Evolutionary conservation across 495 filamentous ascomycete genomes (phyloP), one percentile per base, ranked within the genome.

Genomic region (Xylaria curta): DNA sequence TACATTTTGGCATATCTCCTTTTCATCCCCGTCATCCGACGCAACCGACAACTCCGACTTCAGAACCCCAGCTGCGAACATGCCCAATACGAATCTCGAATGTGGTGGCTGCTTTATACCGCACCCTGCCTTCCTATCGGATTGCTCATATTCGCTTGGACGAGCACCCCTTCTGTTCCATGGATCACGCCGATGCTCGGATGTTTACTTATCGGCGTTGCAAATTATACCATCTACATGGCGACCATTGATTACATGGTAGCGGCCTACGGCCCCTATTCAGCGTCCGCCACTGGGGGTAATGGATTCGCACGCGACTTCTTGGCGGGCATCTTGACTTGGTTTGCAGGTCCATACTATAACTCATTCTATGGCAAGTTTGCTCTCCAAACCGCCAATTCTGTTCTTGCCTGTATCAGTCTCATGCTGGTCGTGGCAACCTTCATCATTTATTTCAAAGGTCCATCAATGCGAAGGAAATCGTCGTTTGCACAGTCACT

Each of bases 231-330:
- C 24, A 91, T 92, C 69, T 92, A 92, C 78, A 93, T 93, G 91
- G 89, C 91, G 0, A 93, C 92, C 0, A 92, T 95, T 69, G 92
- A 95, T 75, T 95, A 95, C 81, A 95, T 94, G 92, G 89, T 94
- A 12, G 89, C 87, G 42, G 87, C 91, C 0, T 94, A 95, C 76
- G 92, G 92, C 0, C 90, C 90, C 0, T 94, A 93, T 79, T 89
- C 91, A 15, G 91, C 92, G 2, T 94, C 92, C 1, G 92, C 92
- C 0, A 94, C 92, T 1, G 92, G 92, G 15, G 90, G 90, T 0
- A 92, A 92, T 68, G 90, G 87, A 0, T 87, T 84, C 76, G 83
- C 93, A 47, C 87, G 93, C 68, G 93, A 97, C 79, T 93, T 97
- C 83, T 82, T 97, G 19, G 93, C 93, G 65, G 93, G 93, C 81